Evolutionary conservation across 2,329 filamentous ascomycete species (phyloP), one percentile per base, ranked within the genome.

Genomic region (Penicillium polonicum): DNA sequence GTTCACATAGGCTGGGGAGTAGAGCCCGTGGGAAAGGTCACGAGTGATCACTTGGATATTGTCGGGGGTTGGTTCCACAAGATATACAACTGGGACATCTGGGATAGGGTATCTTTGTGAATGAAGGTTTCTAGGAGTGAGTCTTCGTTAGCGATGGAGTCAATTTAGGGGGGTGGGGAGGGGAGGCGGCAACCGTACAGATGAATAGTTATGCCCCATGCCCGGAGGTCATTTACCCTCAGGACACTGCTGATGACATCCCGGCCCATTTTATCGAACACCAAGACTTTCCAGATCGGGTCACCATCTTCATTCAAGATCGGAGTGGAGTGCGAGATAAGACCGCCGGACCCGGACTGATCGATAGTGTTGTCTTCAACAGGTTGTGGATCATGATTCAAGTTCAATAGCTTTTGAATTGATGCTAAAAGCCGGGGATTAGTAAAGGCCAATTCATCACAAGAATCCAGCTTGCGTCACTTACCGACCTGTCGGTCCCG

Each of bases 201-300:
- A 77, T 97, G 91, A 82, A 96, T 94, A 39, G 92, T 97, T 53
- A 97, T 90, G n/a, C 95, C 94, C 85, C 94, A 92, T 60, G 89
- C 85, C 62, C 95, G 84, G 71, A 99, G 80, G 77, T 99, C 94
- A 71, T 92, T 96, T 62, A 99, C 94, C 58, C 92, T 85, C 63
- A 99, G 81, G 2, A 99, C 92, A 70, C 92, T 97, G 79, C 92
- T 97, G 70, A 99, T 97, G 58, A 99, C 90, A 83, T 97, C 92
- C 73, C 92, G 85, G 48, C 93, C 94, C 67, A 88, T 78, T 66
- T 93, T 89, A 76, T 99, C 95, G 72, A 99, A 97, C 10, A 99
- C 91, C 52, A 99, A 81, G 7, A 97, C 90, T 76, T 97, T 97
- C 93, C 93, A 97, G 78, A 97, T 92, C 0, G 93, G 92, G 69